Evolutionary conservation across 2,329 filamentous ascomycete genomes (phyloP).

Genomic region (Exophiala dermatitidis): DNA sequence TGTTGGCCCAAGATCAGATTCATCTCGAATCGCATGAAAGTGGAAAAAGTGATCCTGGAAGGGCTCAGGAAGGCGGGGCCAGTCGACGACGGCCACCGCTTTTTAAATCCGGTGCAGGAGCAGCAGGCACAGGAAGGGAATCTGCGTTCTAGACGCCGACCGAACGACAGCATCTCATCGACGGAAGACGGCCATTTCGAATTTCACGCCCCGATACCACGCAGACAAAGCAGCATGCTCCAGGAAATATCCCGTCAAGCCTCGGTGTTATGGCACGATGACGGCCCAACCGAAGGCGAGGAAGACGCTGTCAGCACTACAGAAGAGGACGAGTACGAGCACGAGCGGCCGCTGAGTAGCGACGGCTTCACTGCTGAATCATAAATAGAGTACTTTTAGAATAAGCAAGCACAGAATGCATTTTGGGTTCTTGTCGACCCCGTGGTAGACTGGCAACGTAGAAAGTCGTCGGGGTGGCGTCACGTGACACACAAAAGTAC

Average conservation of each 20-base stretch:
- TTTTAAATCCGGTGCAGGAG: slow-evolving; percentile 17
- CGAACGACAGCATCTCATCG: slow-evolving; percentile 12
- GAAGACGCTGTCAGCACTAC: slow-evolving; percentile 38
- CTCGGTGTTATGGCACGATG: slow-evolving; percentile 43
- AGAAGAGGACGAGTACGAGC: slow-evolving; percentile 40
- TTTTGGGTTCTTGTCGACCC: too few species aligned
- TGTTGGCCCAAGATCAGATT: slow-evolving; percentile 90
- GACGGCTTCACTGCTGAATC: slow-evolving; percentile 1
- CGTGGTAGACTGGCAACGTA: background rate
- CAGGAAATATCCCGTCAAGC: slow-evolving; percentile 42
- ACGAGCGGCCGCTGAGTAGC: background rate
- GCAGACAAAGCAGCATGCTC: slow-evolving; percentile 31
- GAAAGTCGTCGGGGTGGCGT: slow-evolving; percentile 1
- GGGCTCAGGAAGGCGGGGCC: slow-evolving; percentile 39
- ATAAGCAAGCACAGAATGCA: background rate
- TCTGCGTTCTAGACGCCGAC: slow-evolving; percentile 14
- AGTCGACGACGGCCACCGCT: slow-evolving; percentile 26
- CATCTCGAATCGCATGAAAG: slow-evolving; percentile 73
- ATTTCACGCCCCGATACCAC: background rate
- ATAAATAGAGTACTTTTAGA: slow-evolving; percentile 3
- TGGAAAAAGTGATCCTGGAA: slow-evolving; percentile 62
- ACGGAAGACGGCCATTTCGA: slow-evolving; percentile 4
- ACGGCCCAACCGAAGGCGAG: slow-evolving; percentile 38
- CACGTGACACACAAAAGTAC: slow-evolving; percentile 27
- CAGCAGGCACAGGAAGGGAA: slow-evolving; percentile 18